A percentile compares a stretch with the other conserved stretches of the same genome.
Evolutionary conservation across 75 land plant species (phyloP).

Genomic region (Pinus albicaulis): DNA sequence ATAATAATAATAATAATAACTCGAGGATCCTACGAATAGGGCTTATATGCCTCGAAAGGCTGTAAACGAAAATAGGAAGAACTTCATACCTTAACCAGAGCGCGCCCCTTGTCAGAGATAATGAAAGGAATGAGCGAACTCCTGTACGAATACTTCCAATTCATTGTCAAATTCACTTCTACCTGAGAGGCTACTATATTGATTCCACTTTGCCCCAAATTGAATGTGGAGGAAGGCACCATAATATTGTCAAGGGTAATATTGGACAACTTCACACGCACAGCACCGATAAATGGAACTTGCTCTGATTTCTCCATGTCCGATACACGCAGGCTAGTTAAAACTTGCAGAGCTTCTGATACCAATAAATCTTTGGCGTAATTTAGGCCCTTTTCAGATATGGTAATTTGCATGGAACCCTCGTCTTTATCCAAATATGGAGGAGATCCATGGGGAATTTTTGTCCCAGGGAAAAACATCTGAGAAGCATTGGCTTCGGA

Average conservation of each 20-base stretch:
- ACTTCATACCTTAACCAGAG: conserved; percentile 50
- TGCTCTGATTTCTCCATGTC: conserved; percentile 37
- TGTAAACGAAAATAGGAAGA: too few species aligned
- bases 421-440: neutral
- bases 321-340: conserved; percentile 53
- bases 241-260: conserved; percentile 34
- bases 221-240: conserved; percentile 43
- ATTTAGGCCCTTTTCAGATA: conserved; percentile 62
- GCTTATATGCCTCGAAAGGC: too few species aligned
- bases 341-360: conserved; percentile 36
- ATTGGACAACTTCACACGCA: conserved; percentile 34
- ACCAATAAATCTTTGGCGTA: conserved; percentile 63
- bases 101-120: conserved; percentile 63
- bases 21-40: too few species aligned
- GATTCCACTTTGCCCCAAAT: conserved; percentile 52
- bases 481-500: too few species aligned
- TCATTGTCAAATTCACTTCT: conserved; percentile 44
- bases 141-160: conserved; percentile 69
- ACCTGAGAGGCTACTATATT: conserved; percentile 50
- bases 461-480: too few species aligned
- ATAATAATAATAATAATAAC: too few species aligned
- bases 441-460: too few species aligned
- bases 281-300: conserved; percentile 55
- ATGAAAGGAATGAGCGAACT: conserved; percentile 45
- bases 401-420: conserved; percentile 32